phyloP scores from a whole-genome alignment of 495 filamentous ascomycete genomes.

The Pseudoneurospora amorphoporcata region DNA sequence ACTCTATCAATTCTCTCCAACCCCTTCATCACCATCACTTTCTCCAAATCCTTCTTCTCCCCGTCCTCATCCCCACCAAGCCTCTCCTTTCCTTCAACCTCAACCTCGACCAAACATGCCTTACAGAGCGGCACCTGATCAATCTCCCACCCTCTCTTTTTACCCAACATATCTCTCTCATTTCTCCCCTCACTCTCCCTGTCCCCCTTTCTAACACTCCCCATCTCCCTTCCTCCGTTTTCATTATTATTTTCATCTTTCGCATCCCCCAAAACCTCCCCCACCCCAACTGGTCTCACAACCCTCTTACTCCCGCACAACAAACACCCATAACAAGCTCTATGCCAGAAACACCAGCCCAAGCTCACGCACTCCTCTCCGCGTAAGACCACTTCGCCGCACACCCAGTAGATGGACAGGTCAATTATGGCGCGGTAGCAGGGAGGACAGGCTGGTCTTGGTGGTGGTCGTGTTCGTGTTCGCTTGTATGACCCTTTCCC shows the following conservation, averaged over 20 bases:
- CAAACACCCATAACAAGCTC: conserved; percentile 37
- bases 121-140: conserved; percentile 26
- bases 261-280: conserved; percentile 11
- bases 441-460: conserved; percentile 28
- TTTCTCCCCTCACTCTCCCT: too few species aligned
- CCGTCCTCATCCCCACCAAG: neutral
- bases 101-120: conserved; percentile 18
- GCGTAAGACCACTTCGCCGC: conserved; percentile 34
- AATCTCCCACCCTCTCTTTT: conserved; percentile 18
- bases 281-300: neutral
- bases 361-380: conserved; percentile 36
- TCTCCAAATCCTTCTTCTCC: neutral
- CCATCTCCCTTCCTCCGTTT: neutral
- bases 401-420: conserved; percentile 39
- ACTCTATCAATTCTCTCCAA: conserved; percentile 15
- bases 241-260: neutral
- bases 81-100: conserved; percentile 15
- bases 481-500: too few species aligned
- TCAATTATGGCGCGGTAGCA: conserved; percentile 32
- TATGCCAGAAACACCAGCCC: conserved; percentile 42
- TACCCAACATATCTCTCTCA: neutral
- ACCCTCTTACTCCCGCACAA: conserved; percentile 25
- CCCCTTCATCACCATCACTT: conserved; percentile 12
- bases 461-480: neutral
- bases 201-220: neutral